Evolutionary conservation across 768 basidiomycete genomes (phyloP).

Genomic region (Dioszegia aurantiaca): DNA sequence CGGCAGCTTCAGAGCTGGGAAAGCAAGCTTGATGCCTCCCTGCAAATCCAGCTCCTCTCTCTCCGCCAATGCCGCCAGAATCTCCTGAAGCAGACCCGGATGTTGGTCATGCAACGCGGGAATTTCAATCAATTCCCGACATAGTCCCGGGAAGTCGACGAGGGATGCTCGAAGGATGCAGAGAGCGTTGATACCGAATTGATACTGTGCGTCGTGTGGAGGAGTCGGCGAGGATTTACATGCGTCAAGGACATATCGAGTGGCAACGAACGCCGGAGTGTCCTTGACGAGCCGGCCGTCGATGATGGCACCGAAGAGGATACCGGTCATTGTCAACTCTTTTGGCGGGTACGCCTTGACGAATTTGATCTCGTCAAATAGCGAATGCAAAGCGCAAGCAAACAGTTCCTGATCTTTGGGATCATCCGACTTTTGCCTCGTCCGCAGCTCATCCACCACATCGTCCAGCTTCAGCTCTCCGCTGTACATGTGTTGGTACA

Average conservation of each 20-base stretch:
- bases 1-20: slow-evolving; percentile 41
- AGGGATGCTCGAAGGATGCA: slow-evolving; percentile 81
- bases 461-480: slow-evolving; percentile 91
- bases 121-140: slow-evolving; percentile 80
- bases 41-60: slow-evolving; percentile 54
- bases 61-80: slow-evolving; percentile 66
- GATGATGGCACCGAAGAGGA: slow-evolving; percentile 93
- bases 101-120: slow-evolving; percentile 80
- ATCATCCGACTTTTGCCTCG: slow-evolving; percentile 76
- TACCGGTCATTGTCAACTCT: slow-evolving; percentile 91
- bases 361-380: slow-evolving; percentile 99
- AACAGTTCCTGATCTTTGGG: slow-evolving; percentile 90
- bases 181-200: slow-evolving; percentile 89
- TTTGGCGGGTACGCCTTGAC: slow-evolving; percentile 93
- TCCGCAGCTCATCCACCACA: slow-evolving; percentile 81
- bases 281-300: slow-evolving; percentile 88
- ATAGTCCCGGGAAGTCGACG: slow-evolving; percentile 87
- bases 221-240: slow-evolving; percentile 70
- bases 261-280: slow-evolving; percentile 90
- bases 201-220: slow-evolving; percentile 68
- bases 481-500: slow-evolving; percentile 98
- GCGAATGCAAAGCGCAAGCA: slow-evolving; percentile 98
- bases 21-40: slow-evolving; percentile 47
- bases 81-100: slow-evolving; percentile 70
- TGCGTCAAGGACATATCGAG: slow-evolving; percentile 93